phyloP scores from a whole-genome alignment of 1,284 basidiomycete species.

The Ceratobasidium sp. region DNA sequence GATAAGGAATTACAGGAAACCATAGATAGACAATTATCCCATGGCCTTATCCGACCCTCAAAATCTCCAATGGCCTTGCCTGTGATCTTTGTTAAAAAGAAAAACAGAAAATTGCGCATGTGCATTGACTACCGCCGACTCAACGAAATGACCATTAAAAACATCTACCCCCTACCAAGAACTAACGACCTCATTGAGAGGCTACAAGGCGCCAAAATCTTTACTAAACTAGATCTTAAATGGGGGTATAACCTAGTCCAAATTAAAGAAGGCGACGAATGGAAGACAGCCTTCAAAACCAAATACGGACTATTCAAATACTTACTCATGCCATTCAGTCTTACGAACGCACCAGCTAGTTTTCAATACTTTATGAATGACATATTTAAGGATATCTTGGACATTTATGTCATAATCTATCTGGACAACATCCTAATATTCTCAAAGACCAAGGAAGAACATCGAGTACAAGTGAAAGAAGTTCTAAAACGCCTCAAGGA shows the following conservation, averaged over 20 bases:
- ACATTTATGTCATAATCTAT: conserved; percentile 30
- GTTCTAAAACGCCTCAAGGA: conserved; percentile 11
- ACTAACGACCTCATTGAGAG: conserved; percentile 49
- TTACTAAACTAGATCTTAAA: conserved; percentile 52
- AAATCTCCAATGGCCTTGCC: conserved; percentile 54
- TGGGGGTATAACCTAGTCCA: conserved; percentile 52
- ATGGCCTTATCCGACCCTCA: conserved; percentile 52
- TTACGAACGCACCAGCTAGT: conserved; percentile 50
- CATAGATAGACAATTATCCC: conserved; percentile 22
- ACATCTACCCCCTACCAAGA: conserved; percentile 47
- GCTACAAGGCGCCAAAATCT: conserved; percentile 47
- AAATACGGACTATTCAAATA: conserved; percentile 56
- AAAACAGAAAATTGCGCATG: conserved; percentile 56
- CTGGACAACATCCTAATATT: conserved; percentile 43
- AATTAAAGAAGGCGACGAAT: conserved; percentile 50
- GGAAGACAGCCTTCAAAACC: conserved; percentile 55
- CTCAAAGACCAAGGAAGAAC: not conserved
- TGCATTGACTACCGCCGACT: conserved; percentile 60
- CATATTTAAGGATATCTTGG: conserved; percentile 33
- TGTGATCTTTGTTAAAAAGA: conserved; percentile 62
- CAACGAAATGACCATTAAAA: conserved; percentile 22
- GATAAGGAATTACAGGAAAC: not conserved
- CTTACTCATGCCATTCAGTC: conserved; percentile 53
- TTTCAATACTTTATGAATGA: conserved; percentile 51
- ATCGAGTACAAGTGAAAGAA: conserved; percentile 15